Base-by-base conservation (phyloP, 2,329 filamentous ascomycete species). In the Dothideomycetes sp. region DNA sequence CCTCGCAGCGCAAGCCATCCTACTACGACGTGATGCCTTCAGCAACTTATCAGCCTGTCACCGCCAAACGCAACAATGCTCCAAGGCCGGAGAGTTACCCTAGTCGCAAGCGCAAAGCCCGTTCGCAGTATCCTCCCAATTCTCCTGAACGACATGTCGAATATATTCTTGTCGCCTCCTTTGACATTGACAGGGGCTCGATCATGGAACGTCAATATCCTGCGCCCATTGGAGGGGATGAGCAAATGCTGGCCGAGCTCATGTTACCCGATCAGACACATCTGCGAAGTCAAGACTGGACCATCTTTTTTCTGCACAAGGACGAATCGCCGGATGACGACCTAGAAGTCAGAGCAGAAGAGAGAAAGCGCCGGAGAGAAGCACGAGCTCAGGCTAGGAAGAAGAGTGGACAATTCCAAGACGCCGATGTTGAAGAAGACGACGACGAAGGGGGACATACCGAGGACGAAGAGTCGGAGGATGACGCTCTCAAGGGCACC, bases 181-280 rank as follows among this genome's bases (percentile, higher is more conserved):
- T 98, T 64, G 87, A 96, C 62, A 94, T 96, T 54, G 89, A 96
- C 61, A 80, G 85, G 39, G 91, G 91, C 3, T 89, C 89, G 33
- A 80, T 95, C 53, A 96, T 98, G 91, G 91, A 98, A 59, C 88
- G 98, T 59, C 91, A 98, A 59, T 98, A 89, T 58, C 91, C 91
- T 0, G 81, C 85, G 29, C 80, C 89, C 36, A 96, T 98, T 47
- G 95, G 87, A 36, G 89, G 91, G 22, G 89, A 98, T 59, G 91
- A 98, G 66, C 83, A 94, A 55, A 96, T 96, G 88, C 66, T 98
- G 56, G 91, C 91, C 5, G 91, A 98, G 68, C 76, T 98, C 55
- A 98, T 98, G 91, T 68, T 98, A 59, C 91, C 91, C 0, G 91
- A 98, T 62, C 89, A 96, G 63, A 87, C 89, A 16, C 91, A 98